phyloP scores from a whole-genome alignment of 2,329 filamentous ascomycete genomes.

The Cercospora sojina region DNA sequence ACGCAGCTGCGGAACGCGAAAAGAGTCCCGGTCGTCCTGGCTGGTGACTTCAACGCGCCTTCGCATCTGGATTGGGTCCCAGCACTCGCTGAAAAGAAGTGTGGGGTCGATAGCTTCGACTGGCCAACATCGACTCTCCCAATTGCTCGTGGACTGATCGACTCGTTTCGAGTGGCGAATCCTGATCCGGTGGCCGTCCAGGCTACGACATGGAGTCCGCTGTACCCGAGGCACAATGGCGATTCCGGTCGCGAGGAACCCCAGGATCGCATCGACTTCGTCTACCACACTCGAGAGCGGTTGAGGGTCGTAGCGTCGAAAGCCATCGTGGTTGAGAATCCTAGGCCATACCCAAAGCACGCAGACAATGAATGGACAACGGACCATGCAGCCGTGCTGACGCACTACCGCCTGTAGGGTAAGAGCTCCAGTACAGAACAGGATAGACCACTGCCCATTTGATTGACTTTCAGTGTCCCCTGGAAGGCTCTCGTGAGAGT shows the following conservation, averaged over 20 bases:
- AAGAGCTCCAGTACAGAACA: not conserved
- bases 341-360: not conserved
- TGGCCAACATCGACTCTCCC: not conserved
- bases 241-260: not conserved
- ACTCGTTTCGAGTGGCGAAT: not conserved
- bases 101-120: not conserved
- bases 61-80: constrained; percentile 1
- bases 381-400: not conserved
- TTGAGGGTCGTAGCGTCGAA: not conserved
- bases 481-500: not conserved
- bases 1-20: not conserved
- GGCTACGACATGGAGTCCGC: not conserved
- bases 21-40: not conserved
- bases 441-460: not conserved
- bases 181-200: not conserved
- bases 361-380: not conserved
- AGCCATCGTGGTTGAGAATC: not conserved
- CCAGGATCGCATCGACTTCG: not conserved
- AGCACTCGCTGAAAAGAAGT: not conserved
- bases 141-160: not conserved
- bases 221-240: not conserved
- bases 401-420: not conserved
- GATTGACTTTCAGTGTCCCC: not conserved
- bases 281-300: not conserved
- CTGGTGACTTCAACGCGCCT: not conserved